Evolutionary conservation across 2,329 filamentous ascomycete genomes (phyloP).

Genomic region (Colletotrichum magnum): DNA sequence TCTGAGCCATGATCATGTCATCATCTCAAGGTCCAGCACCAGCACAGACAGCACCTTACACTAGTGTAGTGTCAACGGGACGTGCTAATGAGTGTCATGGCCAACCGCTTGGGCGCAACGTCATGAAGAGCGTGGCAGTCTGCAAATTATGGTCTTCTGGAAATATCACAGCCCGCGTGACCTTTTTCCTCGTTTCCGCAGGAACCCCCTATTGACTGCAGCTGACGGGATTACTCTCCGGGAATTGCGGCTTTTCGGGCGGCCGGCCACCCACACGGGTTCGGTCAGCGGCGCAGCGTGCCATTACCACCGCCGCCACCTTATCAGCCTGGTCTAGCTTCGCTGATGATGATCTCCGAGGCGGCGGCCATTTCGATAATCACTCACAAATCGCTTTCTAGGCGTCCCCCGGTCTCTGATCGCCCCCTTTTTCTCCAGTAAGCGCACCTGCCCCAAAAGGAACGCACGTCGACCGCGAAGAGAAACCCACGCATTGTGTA

Average conservation of each 20-base stretch:
- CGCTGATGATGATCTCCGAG: constrained; percentile 30
- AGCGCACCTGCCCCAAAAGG: constrained; percentile 23
- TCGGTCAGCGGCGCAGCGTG: constrained; percentile 32
- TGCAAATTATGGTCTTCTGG: neutral
- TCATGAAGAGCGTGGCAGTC: constrained; percentile 2
- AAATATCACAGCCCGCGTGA: constrained; percentile 23
- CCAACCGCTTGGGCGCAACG: constrained; percentile 10
- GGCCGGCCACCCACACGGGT: constrained; percentile 14
- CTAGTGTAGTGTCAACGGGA: neutral
- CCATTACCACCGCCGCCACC: constrained; percentile 11
- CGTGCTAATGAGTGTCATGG: constrained; percentile 9
- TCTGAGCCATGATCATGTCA: constrained; percentile 8
- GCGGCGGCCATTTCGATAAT: constrained; percentile 10
- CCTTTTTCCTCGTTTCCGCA: constrained; percentile 17
- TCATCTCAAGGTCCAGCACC: neutral
- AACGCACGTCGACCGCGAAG: constrained; percentile 11
- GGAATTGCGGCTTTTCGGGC: constrained; percentile 22
- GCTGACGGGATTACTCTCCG: constrained; percentile 18
- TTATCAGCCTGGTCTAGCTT: constrained; percentile 26
- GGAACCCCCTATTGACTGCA: constrained; percentile 32
- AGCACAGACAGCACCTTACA: neutral
- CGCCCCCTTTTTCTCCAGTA: neutral
- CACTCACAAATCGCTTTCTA: constrained; percentile 15
- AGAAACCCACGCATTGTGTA: constrained; percentile 26
- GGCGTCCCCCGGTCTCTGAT: neutral